A percentile compares a stretch with the other conserved stretches of the same genome.
Conservation (phyloP, 1,284 basidiomycete species). For the Cryptococcus hybrid region DNA sequence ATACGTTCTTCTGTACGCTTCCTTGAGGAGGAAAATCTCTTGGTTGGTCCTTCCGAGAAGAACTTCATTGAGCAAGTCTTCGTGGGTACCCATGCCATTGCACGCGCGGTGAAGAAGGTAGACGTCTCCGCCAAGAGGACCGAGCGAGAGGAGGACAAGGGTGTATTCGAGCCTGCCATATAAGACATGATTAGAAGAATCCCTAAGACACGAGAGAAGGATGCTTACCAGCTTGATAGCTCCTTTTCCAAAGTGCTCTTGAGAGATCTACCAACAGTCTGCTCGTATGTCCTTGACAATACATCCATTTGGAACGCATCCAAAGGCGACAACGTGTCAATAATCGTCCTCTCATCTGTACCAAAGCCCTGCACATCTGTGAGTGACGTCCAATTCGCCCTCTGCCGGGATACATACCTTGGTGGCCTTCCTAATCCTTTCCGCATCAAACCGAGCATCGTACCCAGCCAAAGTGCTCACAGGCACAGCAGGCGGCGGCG, state of each 20-base stretch:
- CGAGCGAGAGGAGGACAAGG: slow-evolving; percentile 44
- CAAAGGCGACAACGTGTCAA: slow-evolving; percentile 43
- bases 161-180: slow-evolving; percentile 45
- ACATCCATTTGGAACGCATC: slow-evolving; percentile 50
- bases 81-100: slow-evolving; percentile 48
- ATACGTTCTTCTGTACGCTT: slow-evolving; percentile 44
- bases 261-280: slow-evolving; percentile 39
- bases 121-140: slow-evolving; percentile 48
- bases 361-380: slow-evolving; percentile 40
- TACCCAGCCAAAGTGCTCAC: slow-evolving; percentile 39
- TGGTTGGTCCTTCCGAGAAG: slow-evolving; percentile 48
- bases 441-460: slow-evolving; percentile 48
- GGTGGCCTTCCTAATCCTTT: slow-evolving; percentile 49
- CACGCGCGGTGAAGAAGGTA: slow-evolving; percentile 47
- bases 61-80: slow-evolving; percentile 49
- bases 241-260: slow-evolving; percentile 49
- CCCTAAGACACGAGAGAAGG: background rate
- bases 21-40: slow-evolving; percentile 50
- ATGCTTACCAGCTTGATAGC: slow-evolving; percentile 40
- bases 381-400: background rate
- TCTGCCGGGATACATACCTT: slow-evolving; percentile 32
- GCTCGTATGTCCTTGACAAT: slow-evolving; percentile 45
- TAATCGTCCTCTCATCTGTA: slow-evolving; percentile 47
- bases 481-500: slow-evolving; percentile 45
- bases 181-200: slow-evolving; percentile 1